Conservation (phyloP, 768 basidiomycete species). For the Paxillus involutus region DNA sequence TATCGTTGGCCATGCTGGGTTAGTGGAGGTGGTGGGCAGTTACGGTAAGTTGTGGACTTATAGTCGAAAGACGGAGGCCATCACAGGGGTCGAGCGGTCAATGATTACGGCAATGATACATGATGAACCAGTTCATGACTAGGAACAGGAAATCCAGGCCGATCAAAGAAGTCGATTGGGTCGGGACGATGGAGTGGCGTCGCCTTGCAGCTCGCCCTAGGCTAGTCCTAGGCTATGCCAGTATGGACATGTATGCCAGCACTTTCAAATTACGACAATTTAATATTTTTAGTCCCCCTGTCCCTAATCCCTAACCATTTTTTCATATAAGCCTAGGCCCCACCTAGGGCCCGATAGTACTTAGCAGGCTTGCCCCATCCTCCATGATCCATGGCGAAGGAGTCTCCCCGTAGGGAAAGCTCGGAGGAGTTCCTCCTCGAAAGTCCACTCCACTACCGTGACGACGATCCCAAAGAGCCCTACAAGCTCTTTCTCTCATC, state of each 20-base stretch:
- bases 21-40: neutral
- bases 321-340: neutral
- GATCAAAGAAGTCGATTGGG: neutral
- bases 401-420: neutral
- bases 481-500: neutral
- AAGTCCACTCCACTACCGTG: neutral
- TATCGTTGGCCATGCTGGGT: neutral
- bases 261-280: too few relatives aligned
- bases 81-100: neutral
- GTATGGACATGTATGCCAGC: too few relatives aligned
- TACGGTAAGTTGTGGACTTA: too few relatives aligned
- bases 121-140: neutral
- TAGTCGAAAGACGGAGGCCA: too few relatives aligned
- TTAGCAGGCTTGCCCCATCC: neutral
- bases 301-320: too few relatives aligned
- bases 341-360: neutral
- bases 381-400: slow-evolving; percentile 2
- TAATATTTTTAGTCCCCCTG: too few relatives aligned
- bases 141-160: neutral
- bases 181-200: neutral
- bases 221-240: too few relatives aligned
- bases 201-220: neutral
- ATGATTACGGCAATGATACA: neutral
- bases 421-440: slow-evolving; percentile 6
- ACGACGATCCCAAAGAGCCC: neutral